Percentiles rank a stretch among this genome's conserved stretches.
Conservation (phyloP, 345 rosid genomes). For the Rhodomyrtus tomentosa region DNA sequence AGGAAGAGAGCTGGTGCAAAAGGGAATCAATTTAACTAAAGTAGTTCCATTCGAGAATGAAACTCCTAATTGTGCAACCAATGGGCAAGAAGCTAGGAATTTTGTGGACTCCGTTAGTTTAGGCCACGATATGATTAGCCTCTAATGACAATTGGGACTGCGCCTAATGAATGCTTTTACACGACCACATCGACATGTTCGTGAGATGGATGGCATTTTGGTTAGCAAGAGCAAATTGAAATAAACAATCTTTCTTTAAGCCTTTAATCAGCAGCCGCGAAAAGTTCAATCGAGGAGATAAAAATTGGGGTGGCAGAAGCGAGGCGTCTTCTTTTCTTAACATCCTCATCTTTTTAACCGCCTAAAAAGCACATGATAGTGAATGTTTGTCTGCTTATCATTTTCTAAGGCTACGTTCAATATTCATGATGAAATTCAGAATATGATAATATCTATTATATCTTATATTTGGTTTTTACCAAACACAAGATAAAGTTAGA, state of each 20-base stretch:
- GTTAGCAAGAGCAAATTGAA: background rate
- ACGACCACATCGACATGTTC: background rate
- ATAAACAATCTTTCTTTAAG: background rate
- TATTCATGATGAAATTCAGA: too few species aligned
- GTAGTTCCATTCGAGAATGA: background rate
- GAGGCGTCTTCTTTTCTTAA: background rate
- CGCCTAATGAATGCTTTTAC: background rate
- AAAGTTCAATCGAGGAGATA: background rate
- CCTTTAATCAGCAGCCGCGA: background rate
- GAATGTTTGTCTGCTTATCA: too few species aligned
- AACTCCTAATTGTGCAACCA: background rate
- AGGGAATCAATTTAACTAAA: background rate
- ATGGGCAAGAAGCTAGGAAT: background rate
- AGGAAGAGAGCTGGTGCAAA: background rate
- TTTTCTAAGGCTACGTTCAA: too few species aligned
- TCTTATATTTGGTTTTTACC: too few species aligned
- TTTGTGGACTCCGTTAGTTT: background rate
- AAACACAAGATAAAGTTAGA: too few species aligned
- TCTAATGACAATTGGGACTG: background rate
- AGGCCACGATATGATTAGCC: background rate
- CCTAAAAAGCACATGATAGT: background rate
- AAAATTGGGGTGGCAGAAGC: background rate
- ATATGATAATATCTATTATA: too few species aligned
- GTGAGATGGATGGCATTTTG: background rate
- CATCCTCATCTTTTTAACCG: background rate